Percentiles rank a stretch among this genome's conserved stretches.
Evolutionary conservation across 805 yeast species (phyloP).

Genomic region (Metschnikowia aberdeeniae): DNA sequence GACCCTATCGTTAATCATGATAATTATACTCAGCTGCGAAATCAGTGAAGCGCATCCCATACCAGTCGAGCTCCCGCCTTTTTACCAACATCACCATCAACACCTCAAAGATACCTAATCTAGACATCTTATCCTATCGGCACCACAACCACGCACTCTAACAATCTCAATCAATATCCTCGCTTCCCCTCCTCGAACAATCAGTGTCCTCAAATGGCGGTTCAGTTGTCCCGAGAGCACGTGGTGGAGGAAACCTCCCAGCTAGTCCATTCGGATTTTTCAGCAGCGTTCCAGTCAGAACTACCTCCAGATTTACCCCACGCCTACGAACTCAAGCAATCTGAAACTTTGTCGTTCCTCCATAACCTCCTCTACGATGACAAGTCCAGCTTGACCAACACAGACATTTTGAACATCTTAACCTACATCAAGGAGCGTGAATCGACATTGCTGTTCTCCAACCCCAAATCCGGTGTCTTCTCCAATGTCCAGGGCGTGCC

Average conservation of each 20-base stretch:
- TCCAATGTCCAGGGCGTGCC: conserved; percentile 35
- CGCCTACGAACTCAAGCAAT: conserved; percentile 38
- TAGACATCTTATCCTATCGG: background rate
- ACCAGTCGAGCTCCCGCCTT: background rate
- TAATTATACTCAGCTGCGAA: conserved; percentile 1
- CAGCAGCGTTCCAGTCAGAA: conserved; percentile 5
- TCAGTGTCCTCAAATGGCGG: conserved; percentile 9
- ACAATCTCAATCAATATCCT: too few species aligned
- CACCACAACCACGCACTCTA: too few species aligned
- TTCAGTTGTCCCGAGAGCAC: conserved; percentile 15
- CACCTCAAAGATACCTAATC: background rate
- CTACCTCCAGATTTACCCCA: conserved; percentile 13
- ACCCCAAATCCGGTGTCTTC: conserved; percentile 1
- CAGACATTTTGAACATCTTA: conserved; percentile 34
- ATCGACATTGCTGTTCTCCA: conserved; percentile 29
- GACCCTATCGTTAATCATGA: too few species aligned
- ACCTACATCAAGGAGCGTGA: conserved; percentile 36
- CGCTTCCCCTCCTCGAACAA: too few species aligned
- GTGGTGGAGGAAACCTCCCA: conserved; percentile 6
- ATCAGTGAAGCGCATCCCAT: background rate
- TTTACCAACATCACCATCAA: background rate
- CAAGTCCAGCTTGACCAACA: conserved; percentile 27
- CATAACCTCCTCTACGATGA: conserved; percentile 38
- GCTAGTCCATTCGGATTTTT: conserved; percentile 2
- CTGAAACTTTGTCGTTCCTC: conserved; percentile 39